Evolutionary conservation across 1,284 basidiomycete genomes (phyloP), one percentile per base, ranked within the genome.

Genomic region (Rhodotorula sp.): DNA sequence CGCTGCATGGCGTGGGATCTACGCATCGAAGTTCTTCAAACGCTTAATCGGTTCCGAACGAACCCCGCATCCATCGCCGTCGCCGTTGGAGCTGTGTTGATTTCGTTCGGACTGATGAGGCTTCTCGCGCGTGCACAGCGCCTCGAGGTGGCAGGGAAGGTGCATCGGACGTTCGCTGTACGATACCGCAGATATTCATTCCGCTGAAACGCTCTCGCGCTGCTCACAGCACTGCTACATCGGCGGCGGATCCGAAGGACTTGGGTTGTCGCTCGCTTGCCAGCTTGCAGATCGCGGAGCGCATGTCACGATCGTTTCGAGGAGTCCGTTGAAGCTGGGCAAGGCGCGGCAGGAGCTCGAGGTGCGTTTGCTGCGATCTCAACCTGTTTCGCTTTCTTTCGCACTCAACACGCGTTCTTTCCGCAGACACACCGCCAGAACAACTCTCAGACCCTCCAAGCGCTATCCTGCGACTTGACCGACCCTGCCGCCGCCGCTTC

Each of bases 221-320:
- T n/a, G 20, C 56, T 17, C 30, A 44, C 53, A 90, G 89, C 88
- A 88, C 76, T 87, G 86, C 79, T 90, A 89, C 78, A 82, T 93
- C 62, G 90, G 91, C 22, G 92, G 92, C 32, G 92, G 90, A 1
- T 90, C 88, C 15, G 84, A 87, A 30, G 92, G 92, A 1, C 84
- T 92, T 2, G 92, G 92, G 13, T 84, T 91, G 20, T 84, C 87
- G 0, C 82, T 93, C 1, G 89, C 91, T 1, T 82, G 85, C 51
- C 82, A 88, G 51, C 84, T 94, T 19, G 85, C 87, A n/a, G 81
- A 83, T 72, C 83, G 84, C 63, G 92, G 92, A 2, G 90, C 91
- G 1, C 83, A 91, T 78, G 88, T 94, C 6, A 89, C 89, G 2
- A 89, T 94, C 70, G 88, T 92, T 46, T 90, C 91, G 53, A 84